phyloP scores from a whole-genome alignment of 2,329 filamentous ascomycete genomes.

The Penicillium sp. region DNA sequence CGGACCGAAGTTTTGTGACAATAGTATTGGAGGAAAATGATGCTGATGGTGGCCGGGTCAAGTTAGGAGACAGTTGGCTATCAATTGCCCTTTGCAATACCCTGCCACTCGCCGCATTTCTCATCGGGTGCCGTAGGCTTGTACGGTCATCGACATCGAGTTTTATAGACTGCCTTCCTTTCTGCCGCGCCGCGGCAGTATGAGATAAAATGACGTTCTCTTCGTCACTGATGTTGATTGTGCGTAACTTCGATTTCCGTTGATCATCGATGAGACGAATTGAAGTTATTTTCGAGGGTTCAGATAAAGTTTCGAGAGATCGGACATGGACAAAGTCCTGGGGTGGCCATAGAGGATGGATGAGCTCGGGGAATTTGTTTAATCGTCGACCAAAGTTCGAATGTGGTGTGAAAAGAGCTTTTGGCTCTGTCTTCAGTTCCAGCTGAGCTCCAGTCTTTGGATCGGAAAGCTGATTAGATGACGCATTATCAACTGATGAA shows the following conservation, averaged over 20 bases:
- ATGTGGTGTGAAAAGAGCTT: constrained; percentile 2
- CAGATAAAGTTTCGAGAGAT: constrained; percentile 30
- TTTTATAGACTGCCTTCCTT: not conserved
- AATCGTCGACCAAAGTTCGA: constrained; percentile 20
- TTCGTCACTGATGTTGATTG: constrained; percentile 28
- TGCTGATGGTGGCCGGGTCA: constrained; percentile 1
- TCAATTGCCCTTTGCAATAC: constrained; percentile 27
- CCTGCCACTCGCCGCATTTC: constrained; percentile 27
- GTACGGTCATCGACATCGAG: not conserved
- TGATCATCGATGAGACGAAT: constrained; percentile 12
- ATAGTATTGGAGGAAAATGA: constrained; percentile 48
- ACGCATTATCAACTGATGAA: not conserved
- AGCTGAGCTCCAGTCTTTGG: not conserved
- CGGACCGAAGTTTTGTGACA: constrained; percentile 54
- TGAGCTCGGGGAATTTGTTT: constrained; percentile 27
- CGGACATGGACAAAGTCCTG: constrained; percentile 46
- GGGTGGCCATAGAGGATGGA: constrained; percentile 39
- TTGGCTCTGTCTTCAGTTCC: constrained; percentile 5
- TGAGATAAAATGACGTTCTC: constrained; percentile 31
- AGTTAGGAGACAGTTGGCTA: constrained; percentile 26
- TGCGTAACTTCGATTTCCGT: constrained; percentile 38
- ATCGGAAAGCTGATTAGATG: not conserved
- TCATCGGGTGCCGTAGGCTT: constrained; percentile 27
- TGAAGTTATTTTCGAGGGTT: not conserved
- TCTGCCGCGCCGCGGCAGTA: constrained; percentile 10